Evolutionary conservation across 176 grass and related monocot genomes (phyloP).

Genomic region (Oryza australiensis): DNA sequence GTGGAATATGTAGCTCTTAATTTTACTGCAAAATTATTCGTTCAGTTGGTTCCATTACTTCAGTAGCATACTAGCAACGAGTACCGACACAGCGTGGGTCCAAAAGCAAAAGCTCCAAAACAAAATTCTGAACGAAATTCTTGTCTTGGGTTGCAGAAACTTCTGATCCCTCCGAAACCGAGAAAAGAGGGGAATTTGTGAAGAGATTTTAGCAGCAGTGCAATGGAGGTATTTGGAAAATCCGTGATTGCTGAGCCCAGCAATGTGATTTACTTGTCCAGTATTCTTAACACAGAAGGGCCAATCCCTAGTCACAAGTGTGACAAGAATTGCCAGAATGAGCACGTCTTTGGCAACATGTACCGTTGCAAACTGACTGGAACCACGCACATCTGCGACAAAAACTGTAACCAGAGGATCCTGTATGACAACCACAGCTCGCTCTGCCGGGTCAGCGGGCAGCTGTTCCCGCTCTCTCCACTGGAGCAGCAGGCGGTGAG

Average conservation of each 20-base stretch:
- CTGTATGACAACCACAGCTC: slow-evolving; percentile 97
- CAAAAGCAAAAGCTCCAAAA: slow-evolving; percentile 35
- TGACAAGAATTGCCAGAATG: slow-evolving; percentile 93
- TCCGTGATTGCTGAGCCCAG: slow-evolving; percentile 93
- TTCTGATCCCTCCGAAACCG: slow-evolving; percentile 30
- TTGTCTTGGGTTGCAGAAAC: slow-evolving; percentile 93
- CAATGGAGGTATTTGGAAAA: slow-evolving; percentile 97
- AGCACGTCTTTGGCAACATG: slow-evolving; percentile 95
- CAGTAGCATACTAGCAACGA: background rate
- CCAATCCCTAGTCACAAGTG: slow-evolving; percentile 87
- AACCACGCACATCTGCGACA: slow-evolving; percentile 89
- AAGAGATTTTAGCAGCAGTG: slow-evolving; percentile 33
- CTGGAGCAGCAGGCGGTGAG: slow-evolving; percentile 80
- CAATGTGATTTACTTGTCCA: slow-evolving; percentile 97
- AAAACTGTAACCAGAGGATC: slow-evolving; percentile 97
- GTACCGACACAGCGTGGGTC: slow-evolving; percentile 23
- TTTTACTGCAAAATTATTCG: background rate
- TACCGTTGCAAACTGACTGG: slow-evolving; percentile 92
- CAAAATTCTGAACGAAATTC: slow-evolving; percentile 62
- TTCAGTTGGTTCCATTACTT: background rate
- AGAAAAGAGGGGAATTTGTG: slow-evolving; percentile 25
- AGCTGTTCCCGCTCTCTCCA: slow-evolving; percentile 84
- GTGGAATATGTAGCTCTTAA: no score
- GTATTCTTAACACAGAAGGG: slow-evolving; percentile 86
- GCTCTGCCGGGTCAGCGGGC: slow-evolving; percentile 90